These are phyloP conservation scores for Anacardium occidentale DNA, from an alignment of 345 rosid species.

Conservation along the genomic window DNA sequence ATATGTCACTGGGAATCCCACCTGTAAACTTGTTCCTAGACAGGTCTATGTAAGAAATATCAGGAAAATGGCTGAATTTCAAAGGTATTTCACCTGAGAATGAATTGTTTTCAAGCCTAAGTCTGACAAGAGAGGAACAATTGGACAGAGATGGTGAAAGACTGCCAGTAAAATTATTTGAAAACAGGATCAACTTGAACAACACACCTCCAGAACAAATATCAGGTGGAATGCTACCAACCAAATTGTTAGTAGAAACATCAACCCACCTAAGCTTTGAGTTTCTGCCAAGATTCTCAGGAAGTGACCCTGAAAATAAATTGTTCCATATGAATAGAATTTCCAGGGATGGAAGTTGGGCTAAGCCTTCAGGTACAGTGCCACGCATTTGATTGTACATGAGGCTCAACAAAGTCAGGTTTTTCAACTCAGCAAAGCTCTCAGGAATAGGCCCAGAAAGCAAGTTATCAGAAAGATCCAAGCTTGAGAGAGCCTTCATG, in stretches of 20 bases:
- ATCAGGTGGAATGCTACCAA: constrained; percentile 70
- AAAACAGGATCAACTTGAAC: constrained; percentile 72
- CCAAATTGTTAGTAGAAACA: constrained; percentile 76
- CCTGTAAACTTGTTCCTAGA: constrained; percentile 75
- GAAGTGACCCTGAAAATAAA: constrained; percentile 78
- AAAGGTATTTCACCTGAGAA: constrained; percentile 79
- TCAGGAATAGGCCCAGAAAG: constrained; percentile 76
- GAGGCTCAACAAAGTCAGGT: constrained; percentile 68
- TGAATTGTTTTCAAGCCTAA: constrained; percentile 80
- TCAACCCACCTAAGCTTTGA: constrained; percentile 84
- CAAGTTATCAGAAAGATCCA: constrained; percentile 83
- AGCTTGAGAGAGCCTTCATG: constrained; percentile 52
- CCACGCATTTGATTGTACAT: constrained; percentile 91
- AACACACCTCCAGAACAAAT: constrained; percentile 75
- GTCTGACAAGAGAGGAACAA: constrained; percentile 80
- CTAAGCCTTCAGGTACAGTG: constrained; percentile 64
- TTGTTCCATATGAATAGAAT: constrained; percentile 87
- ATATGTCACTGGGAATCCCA: constrained; percentile 61
- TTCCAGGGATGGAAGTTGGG: constrained; percentile 75
- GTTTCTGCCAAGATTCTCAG: constrained; percentile 65
- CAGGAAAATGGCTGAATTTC: constrained; percentile 54
- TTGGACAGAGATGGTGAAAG: constrained; percentile 65
- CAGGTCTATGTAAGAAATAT: constrained; percentile 71
- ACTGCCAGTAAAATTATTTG: constrained; percentile 64
- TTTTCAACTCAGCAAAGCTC: constrained; percentile 69